Base-by-base conservation (phyloP, 2,329 filamentous ascomycete species). In the Diplocarpon rosae region DNA sequence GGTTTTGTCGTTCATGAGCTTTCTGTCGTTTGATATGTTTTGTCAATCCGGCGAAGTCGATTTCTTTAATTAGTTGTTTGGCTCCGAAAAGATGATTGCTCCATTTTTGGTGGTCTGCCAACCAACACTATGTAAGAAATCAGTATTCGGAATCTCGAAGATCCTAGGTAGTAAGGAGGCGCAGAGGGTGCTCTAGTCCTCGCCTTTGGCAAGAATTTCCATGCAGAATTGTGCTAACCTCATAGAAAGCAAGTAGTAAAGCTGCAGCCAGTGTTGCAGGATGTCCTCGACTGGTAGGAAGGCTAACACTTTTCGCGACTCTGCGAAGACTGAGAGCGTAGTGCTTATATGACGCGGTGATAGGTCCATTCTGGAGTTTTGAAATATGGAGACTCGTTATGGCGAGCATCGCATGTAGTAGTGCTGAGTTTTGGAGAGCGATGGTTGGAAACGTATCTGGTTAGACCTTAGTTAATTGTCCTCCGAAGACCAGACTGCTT, bases 51-150 rank as follows among this genome's bases (percentile, higher is more conserved):
- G 73, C 72, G 49, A 88, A 85, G 39, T 92, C 83, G 34, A 93
- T 83, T 59, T 96, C 89, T 42, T 77, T 75, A 20, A 96, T 72
- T 27, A 96, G 72, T 51, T 89, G 83, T 33, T 83, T 80, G 9
- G 87, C 85, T 11, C 92, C 92, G 38, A 85, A 78, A 31, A 96
- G 69, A 64, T 96, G 92, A 50, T 85, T 90, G 58, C 85, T 92
- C 92, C 92, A 98, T 62, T 95, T 95, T 44, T 83, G 80, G 57
- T 96, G 90, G 54, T 98, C 90, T 16, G 88, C 90, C 30, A 83
- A 84, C 80, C 90, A 92, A 14, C 95, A 85, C 62, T 24, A 24
- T 7, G 20, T 4, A 7, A 24, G 3, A 24, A 7, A 24, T 24
- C 20, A 24, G 20, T 24, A 24, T 24, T 3, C 7, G 20, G 20